phyloP scores from a whole-genome alignment of 1,139 yeast genomes.

The Pichiaceae sp. region DNA sequence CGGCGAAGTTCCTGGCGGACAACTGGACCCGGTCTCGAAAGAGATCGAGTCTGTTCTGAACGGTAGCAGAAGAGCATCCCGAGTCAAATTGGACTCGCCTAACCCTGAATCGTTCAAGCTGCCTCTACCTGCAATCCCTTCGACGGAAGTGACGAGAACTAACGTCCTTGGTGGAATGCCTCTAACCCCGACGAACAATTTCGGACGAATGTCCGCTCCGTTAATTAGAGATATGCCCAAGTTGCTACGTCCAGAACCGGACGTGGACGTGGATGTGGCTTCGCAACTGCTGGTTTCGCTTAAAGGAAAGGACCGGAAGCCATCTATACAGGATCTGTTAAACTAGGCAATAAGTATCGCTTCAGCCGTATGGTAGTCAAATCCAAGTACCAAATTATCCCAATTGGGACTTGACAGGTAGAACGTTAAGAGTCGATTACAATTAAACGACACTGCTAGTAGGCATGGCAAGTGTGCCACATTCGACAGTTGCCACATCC shows the following conservation, averaged over 20 bases:
- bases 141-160: no score
- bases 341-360: conserved; percentile 6
- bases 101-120: conserved; percentile 6
- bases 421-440: no score
- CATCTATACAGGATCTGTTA: conserved; percentile 14
- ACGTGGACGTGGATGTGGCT: conserved; percentile 8
- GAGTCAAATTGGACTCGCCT: no score
- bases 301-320: conserved; percentile 9
- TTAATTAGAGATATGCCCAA: neutral
- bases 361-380: no score
- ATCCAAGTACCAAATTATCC: no score
- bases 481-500: no score
- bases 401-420: no score
- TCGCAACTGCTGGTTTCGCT: conserved; percentile 11
- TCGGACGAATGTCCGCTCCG: neutral
- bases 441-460: no score
- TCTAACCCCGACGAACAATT: no score
- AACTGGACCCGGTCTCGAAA: conserved; percentile 19
- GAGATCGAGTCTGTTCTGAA: conserved; percentile 6
- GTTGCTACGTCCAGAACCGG: neutral
- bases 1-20: conserved; percentile 14
- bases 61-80: no score
- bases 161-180: no score
- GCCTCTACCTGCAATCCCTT: conserved; percentile 13
- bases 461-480: no score